Evolutionary conservation across 768 basidiomycete genomes (phyloP), one percentile per base, ranked within the genome.

Genomic region (Cubamyces sp.): DNA sequence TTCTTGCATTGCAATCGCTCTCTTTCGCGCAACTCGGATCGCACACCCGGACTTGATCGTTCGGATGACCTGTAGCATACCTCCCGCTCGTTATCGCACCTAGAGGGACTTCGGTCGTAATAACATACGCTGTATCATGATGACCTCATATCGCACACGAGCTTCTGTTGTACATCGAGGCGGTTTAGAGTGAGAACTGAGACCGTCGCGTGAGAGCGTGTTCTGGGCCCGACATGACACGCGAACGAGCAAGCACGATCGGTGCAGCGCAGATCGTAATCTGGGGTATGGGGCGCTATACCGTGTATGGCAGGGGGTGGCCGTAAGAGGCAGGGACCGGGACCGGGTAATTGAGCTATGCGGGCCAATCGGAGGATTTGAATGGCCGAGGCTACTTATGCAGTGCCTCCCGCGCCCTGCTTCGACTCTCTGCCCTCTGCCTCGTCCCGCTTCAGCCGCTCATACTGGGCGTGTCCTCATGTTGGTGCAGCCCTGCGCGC

Each of bases 181-280:
- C 34, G 34, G 34, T 34, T 34, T 34, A 34, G 34, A 34, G 34
- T 34, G 34, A 34, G 34, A 34, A 34, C 34, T 9, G 34, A 34
- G 6, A 11, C 34, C 34, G 34, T 34, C 34, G 34, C 34, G 34
- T 34, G 34, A 34, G 34, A 18, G 12, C 28, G 7, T 39, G 30
- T 54, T 42, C 50, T 30, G 28, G n/a, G 50, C 50, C n/a, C 14
- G 19, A 25, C 23, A 21, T 5, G 21, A 23, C 23, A 30, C 48
- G 37, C 26, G 19, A 9, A 5, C 37, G 41, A 14, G 14, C 14
- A 18, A 25, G 23, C 45, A 21, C 56, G 57, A 57, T 59, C 57
- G 57, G 58, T 21, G 43, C 6, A 56, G 53, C 58, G 63, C 63
- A 60, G 63, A 64, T 64, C 58, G 58, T 64, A 64, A 64, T 64